Conservation (phyloP, 1,284 basidiomycete genomes). For the Cryptococcus deneoformans region DNA sequence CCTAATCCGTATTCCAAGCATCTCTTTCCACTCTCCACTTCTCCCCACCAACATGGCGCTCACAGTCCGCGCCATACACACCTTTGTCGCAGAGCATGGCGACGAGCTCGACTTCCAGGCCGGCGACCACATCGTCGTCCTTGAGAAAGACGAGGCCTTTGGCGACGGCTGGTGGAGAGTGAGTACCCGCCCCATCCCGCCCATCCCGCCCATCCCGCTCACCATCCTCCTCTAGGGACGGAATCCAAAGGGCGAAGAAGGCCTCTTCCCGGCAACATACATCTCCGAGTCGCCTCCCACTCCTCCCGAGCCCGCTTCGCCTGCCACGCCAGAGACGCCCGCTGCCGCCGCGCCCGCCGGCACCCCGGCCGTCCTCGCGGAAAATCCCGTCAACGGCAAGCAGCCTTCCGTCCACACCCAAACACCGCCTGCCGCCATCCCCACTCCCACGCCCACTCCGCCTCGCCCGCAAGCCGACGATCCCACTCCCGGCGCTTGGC, state of each 20-base stretch:
- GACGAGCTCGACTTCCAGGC: conserved; percentile 87
- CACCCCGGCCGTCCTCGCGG: conserved; percentile 3
- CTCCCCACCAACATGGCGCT: conserved; percentile 16
- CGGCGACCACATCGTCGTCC: conserved; percentile 81
- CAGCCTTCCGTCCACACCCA: neutral
- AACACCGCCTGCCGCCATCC: neutral
- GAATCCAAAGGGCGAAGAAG: conserved; percentile 74
- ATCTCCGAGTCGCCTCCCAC: conserved; percentile 58
- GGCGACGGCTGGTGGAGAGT: conserved; percentile 99
- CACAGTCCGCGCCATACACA: conserved; percentile 43
- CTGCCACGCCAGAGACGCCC: neutral
- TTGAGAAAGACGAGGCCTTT: conserved; percentile 93
- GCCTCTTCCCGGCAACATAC: conserved; percentile 86
- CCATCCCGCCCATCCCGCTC: neutral
- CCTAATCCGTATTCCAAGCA: too few relatives aligned
- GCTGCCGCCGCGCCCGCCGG: conserved; percentile 3
- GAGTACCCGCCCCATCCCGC: conserved; percentile 41
- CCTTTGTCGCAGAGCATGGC: conserved; percentile 82
- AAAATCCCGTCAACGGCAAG: neutral
- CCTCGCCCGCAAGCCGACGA: neutral
- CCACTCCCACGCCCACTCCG: neutral
- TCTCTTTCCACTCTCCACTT: neutral
- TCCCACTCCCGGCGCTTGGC: conserved; percentile 1
- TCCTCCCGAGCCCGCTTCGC: conserved; percentile 24
- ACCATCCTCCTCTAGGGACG: conserved; percentile 62